Conservation (phyloP, 495 filamentous ascomycete genomes). For the Penicillium salamii region DNA sequence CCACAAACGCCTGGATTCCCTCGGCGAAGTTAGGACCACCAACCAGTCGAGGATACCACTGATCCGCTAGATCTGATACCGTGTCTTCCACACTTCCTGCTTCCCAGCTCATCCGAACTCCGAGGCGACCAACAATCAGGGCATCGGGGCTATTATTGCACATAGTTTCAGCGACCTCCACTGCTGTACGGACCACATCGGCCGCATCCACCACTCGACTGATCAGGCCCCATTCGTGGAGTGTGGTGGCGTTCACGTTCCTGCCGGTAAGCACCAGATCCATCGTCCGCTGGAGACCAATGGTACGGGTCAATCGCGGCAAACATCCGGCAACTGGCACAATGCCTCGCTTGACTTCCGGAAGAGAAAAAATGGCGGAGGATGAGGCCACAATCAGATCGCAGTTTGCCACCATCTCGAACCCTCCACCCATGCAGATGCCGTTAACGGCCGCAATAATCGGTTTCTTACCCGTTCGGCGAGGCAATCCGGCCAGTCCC, state of each 20-base stretch:
- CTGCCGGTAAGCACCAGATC: conserved; percentile 68
- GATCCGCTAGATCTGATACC: conserved; percentile 54
- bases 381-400: conserved; percentile 63
- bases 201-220: conserved; percentile 26
- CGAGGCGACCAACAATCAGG: conserved; percentile 62
- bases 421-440: conserved; percentile 70
- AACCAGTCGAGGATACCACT: conserved; percentile 58
- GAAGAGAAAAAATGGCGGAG: conserved; percentile 57
- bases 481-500: conserved; percentile 54
- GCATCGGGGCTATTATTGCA: conserved; percentile 64
- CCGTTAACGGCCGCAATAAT: conserved; percentile 76
- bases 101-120: conserved; percentile 67
- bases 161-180: conserved; percentile 19
- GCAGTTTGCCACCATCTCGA: conserved; percentile 68
- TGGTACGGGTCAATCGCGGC: conserved; percentile 64
- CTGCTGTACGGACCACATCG: conserved; percentile 29
- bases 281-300: conserved; percentile 66
- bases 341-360: conserved; percentile 69
- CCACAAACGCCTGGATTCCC: conserved; percentile 75
- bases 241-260: conserved; percentile 53
- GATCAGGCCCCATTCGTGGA: conserved; percentile 63
- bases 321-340: conserved; percentile 68
- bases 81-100: conserved; percentile 60
- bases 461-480: conserved; percentile 52
- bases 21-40: conserved; percentile 73